Evolutionary conservation across 306 rosid genomes (phyloP).

Genomic region (Dryas drummondii): DNA sequence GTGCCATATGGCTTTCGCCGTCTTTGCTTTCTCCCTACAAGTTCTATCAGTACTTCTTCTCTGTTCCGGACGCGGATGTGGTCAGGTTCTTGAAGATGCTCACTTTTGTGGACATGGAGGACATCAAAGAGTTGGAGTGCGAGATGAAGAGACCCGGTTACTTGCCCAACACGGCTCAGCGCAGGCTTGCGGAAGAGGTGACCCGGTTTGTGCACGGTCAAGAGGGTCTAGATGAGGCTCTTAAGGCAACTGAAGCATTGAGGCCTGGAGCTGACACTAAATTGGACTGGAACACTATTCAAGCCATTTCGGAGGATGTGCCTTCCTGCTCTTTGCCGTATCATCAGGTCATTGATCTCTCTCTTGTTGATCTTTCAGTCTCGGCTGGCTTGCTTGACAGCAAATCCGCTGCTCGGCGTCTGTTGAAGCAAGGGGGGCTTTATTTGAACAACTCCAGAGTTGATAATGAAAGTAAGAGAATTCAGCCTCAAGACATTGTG

Average conservation of each 20-base stretch:
- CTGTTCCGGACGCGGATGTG: slow-evolving; percentile 80
- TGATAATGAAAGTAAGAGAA: slow-evolving; percentile 60
- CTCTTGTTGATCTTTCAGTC: slow-evolving; percentile 78
- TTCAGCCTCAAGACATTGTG: slow-evolving; percentile 68
- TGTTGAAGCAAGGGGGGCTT: slow-evolving; percentile 93
- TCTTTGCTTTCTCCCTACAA: slow-evolving; percentile 69
- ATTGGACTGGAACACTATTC: slow-evolving; percentile 82
- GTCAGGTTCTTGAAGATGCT: slow-evolving; percentile 72
- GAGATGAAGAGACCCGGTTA: slow-evolving; percentile 61
- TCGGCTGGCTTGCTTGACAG: slow-evolving; percentile 81
- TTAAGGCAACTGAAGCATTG: slow-evolving; percentile 83
- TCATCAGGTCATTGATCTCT: slow-evolving; percentile 58
- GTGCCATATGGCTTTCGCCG: slow-evolving; percentile 84
- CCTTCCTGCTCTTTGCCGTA: slow-evolving; percentile 75
- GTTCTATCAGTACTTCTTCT: slow-evolving; percentile 87
- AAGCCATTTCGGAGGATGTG: slow-evolving; percentile 83
- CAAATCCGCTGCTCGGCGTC: slow-evolving; percentile 81
- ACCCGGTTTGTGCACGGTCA: slow-evolving; percentile 84
- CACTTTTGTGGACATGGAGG: slow-evolving; percentile 71
- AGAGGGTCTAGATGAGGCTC: slow-evolving; percentile 78
- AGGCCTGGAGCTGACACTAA: slow-evolving; percentile 85
- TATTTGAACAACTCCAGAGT: slow-evolving; percentile 85
- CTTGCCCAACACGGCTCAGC: slow-evolving; percentile 69
- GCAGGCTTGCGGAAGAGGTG: slow-evolving; percentile 87
- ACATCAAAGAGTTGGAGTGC: slow-evolving; percentile 57